Base-by-base conservation (phyloP, 2,329 filamentous ascomycete species). In the Trichoderma lentiforme region DNA sequence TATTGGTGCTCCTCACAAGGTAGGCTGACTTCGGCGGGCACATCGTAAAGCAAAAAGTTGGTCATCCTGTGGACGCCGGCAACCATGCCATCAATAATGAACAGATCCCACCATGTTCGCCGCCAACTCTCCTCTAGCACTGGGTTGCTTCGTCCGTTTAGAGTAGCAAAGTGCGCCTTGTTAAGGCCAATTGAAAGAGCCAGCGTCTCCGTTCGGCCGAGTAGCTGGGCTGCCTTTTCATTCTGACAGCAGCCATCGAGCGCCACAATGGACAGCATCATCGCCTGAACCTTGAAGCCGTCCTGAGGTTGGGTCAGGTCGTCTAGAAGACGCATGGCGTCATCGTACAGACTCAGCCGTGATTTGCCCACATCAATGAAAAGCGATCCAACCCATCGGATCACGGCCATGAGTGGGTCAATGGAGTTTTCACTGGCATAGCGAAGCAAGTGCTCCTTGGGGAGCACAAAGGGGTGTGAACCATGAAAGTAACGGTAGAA, bases 101-200 rank as follows among this genome's bases (percentile, higher is more conserved):
- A 95, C 4, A 90, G 79, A 73, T 90, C 94, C 95, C 95, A 98
- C 94, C 94, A 98, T 1, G 94, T 98, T 72, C 95, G 87, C 21
- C 94, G 88, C 88, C 93, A 92, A 79, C 91, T 93, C 81, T 98
- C 95, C 78, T 95, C 93, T 3, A 95, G 79, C 2, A 94, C 84
- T 0, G 89, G 85, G 72, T 92, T 88, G 6, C 89, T 89, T 32
- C 86, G 84, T 18, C 92, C 91, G 76, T 93, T 85, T 6, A 86
- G 81, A 0, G 85, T 81, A 0, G 93, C 91, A 79, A 90, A 97
- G 0, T 87, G 85, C 62, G 88, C 85, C 11, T 88, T 89, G 78
- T 97, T 90, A 81, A 98, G 87, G 0, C 92, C 91, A 28, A 97
- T 86, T 71, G 94, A 89, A 11, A 97, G 82, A 2, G 94, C 93